Percentiles rank a stretch among this genome's conserved stretches.
These are phyloP conservation scores for Liquidambar formosana DNA, from an alignment of 164 flowering plant species.

Conservation along the genomic window DNA sequence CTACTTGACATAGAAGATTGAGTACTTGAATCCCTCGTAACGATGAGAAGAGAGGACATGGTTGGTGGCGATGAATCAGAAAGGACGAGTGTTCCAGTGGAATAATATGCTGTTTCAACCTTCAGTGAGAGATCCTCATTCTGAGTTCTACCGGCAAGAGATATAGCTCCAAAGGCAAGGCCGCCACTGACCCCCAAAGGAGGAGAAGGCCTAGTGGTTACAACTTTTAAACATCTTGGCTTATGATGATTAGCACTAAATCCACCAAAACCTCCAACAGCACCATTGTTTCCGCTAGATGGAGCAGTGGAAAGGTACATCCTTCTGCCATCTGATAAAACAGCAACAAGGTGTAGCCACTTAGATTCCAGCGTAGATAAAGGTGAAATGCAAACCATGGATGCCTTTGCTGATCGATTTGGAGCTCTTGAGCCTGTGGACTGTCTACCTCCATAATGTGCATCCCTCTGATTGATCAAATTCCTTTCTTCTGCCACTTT, in stretches of 20 bases:
- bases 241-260: slow-evolving; percentile 47
- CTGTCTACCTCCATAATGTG: slow-evolving; percentile 61
- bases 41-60: slow-evolving; percentile 78
- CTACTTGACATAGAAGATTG: slow-evolving; percentile 57
- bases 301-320: slow-evolving; percentile 85
- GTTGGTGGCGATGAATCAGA: slow-evolving; percentile 89
- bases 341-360: slow-evolving; percentile 89
- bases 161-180: slow-evolving; percentile 67
- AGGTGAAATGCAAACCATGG: slow-evolving; percentile 82
- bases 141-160: slow-evolving; percentile 73
- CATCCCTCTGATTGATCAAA: slow-evolving; percentile 70
- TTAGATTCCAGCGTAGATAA: slow-evolving; percentile 85
- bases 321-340: slow-evolving; percentile 95
- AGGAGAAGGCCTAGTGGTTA: slow-evolving; percentile 90
- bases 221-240: slow-evolving; percentile 88
- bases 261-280: slow-evolving; percentile 60
- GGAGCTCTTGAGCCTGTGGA: slow-evolving; percentile 54
- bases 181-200: slow-evolving; percentile 83
- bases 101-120: slow-evolving; percentile 81
- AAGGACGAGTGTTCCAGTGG: slow-evolving; percentile 81
- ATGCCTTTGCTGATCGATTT: slow-evolving; percentile 56
- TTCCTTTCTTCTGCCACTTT: slow-evolving; percentile 91
- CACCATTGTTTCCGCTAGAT: slow-evolving; percentile 57
- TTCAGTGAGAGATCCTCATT: slow-evolving; percentile 80
- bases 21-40: slow-evolving; percentile 64